Conservation (phyloP, 345 rosid genomes). For the thale cress (Arabidopsis thaliana) region DNA sequence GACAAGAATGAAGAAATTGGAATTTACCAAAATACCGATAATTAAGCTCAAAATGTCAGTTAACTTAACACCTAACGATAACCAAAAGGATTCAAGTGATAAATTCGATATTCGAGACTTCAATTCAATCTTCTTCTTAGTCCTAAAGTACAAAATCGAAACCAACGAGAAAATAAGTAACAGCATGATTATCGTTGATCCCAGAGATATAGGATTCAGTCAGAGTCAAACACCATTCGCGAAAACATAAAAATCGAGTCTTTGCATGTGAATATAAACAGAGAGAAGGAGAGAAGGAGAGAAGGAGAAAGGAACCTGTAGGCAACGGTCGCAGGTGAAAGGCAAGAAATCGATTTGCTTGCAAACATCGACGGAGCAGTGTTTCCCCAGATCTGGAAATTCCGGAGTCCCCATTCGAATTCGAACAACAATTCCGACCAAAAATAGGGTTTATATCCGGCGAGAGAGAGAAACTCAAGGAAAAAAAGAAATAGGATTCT, state of each 20-base stretch:
- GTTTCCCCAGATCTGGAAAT: constrained; percentile 95
- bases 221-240: neutral
- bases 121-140: neutral
- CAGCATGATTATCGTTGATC: neutral
- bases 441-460: constrained; percentile 5
- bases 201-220: neutral
- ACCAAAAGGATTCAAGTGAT: neutral
- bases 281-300: constrained; percentile 10
- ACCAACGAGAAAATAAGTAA: no score
- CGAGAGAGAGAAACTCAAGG: constrained; percentile 5
- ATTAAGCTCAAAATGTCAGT: neutral
- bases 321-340: constrained; percentile 94
- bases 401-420: constrained; percentile 85
- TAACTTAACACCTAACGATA: neutral
- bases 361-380: constrained; percentile 81
- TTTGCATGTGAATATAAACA: neutral
- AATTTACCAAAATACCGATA: neutral
- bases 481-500: constrained; percentile 16
- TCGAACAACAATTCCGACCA: neutral
- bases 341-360: constrained; percentile 93
- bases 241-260: neutral
- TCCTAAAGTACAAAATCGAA: no score
- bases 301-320: constrained; percentile 50
- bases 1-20: neutral
- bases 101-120: neutral